Percentiles rank a stretch among this genome's conserved stretches.
Evolutionary conservation across 305 asterid species (phyloP).

Genomic region (Rubia tinctorum): DNA sequence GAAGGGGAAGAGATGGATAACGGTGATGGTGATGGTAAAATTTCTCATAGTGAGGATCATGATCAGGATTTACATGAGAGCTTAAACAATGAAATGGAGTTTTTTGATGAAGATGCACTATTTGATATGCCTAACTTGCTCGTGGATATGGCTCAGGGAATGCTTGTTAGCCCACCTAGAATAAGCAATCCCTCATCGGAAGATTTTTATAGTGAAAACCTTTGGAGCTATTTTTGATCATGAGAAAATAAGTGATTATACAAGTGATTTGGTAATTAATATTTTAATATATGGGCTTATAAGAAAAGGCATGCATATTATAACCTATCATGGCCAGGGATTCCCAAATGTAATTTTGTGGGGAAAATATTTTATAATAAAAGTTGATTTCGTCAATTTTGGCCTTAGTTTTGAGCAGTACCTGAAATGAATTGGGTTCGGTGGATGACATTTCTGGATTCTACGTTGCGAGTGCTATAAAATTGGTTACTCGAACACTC

Average conservation of each 20-base stretch:
- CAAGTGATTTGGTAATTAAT: background rate
- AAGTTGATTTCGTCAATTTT: no score
- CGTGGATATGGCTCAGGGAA: slow-evolving; percentile 68
- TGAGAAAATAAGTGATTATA: background rate
- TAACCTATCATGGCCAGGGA: no score
- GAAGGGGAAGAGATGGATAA: slow-evolving; percentile 28
- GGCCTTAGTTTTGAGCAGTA: no score
- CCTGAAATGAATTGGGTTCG: no score
- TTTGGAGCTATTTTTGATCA: slow-evolving; percentile 51
- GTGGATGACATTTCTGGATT: no score
- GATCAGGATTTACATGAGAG: background rate
- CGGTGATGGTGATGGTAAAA: slow-evolving; percentile 18
- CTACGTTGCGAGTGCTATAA: no score
- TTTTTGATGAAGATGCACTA: slow-evolving; percentile 52
- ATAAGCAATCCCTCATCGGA: slow-evolving; percentile 26
- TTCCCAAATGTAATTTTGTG: no score
- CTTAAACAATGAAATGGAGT: slow-evolving; percentile 19
- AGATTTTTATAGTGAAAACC: slow-evolving; percentile 40
- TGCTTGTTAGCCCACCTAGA: slow-evolving; percentile 72
- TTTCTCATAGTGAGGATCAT: background rate
- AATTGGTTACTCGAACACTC: no score
- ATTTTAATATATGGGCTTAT: background rate
- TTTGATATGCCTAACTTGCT: slow-evolving; percentile 56
- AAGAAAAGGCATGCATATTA: background rate
- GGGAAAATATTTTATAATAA: no score